Conservation (phyloP, 1,284 basidiomycete genomes). For the Earliella scabrosa region DNA sequence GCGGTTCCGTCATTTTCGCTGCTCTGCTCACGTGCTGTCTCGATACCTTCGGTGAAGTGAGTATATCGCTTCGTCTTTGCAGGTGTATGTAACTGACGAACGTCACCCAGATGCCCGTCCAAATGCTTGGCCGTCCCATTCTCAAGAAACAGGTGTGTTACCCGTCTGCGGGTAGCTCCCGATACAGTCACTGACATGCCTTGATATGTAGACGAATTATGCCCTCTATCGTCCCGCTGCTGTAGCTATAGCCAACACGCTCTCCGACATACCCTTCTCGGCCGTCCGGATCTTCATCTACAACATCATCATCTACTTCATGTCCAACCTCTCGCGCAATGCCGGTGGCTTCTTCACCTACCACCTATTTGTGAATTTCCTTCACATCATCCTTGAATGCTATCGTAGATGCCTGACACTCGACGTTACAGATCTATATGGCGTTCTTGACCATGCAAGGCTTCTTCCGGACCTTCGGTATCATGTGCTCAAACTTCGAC, state of each 20-base stretch:
- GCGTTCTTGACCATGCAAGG: slow-evolving; percentile 72
- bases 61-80: slow-evolving; percentile 1
- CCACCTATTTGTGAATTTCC: slow-evolving; percentile 53
- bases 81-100: background rate
- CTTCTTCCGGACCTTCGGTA: slow-evolving; percentile 75
- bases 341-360: slow-evolving; percentile 75
- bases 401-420: background rate
- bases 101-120: slow-evolving; percentile 52
- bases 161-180: background rate
- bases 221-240: slow-evolving; percentile 84
- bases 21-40: slow-evolving; percentile 77
- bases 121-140: slow-evolving; percentile 81
- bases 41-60: slow-evolving; percentile 77
- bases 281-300: slow-evolving; percentile 66
- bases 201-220: slow-evolving; percentile 62
- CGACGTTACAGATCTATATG: slow-evolving; percentile 45
- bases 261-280: slow-evolving; percentile 80
- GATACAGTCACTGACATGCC: slow-evolving; percentile 14
- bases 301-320: slow-evolving; percentile 78
- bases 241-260: slow-evolving; percentile 71
- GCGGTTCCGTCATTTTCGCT: slow-evolving; percentile 83
- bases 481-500: slow-evolving; percentile 68
- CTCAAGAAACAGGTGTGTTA: slow-evolving; percentile 38
- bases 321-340: slow-evolving; percentile 64
- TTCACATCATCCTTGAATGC: background rate